Evolutionary conservation across 2,329 filamentous ascomycete species (phyloP).

Genomic region (Talaromyces amestolkiae): DNA sequence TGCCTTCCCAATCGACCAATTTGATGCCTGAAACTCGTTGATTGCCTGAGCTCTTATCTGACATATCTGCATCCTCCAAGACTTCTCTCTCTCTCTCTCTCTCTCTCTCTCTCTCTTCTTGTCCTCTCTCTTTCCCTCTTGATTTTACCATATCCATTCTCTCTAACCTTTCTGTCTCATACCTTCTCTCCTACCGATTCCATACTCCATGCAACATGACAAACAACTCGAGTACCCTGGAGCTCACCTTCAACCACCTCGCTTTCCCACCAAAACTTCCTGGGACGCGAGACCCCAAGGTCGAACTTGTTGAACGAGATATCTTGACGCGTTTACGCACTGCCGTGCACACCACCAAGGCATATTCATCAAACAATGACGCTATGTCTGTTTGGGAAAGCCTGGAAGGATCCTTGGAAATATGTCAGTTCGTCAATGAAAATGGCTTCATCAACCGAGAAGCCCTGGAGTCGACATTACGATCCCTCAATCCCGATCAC

Average conservation of each 20-base stretch:
- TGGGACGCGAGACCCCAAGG: constrained; percentile 29
- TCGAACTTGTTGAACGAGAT: constrained; percentile 26
- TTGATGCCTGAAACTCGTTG: neutral
- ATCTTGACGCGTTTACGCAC: constrained; percentile 31
- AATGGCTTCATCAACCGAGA: no score
- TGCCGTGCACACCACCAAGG: constrained; percentile 25
- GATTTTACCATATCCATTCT: no score
- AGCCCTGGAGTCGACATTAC: no score
- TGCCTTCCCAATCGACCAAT: neutral
- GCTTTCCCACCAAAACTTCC: constrained; percentile 41
- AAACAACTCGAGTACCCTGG: neutral
- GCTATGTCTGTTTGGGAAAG: constrained; percentile 3
- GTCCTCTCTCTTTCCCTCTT: neutral
- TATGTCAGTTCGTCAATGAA: no score
- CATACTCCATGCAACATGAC: neutral
- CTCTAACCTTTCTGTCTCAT: neutral
- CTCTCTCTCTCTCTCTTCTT: neutral
- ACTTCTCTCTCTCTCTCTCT: neutral
- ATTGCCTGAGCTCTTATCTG: neutral
- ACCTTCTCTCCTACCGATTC: neutral
- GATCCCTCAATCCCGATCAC: no score
- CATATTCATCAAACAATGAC: constrained; percentile 18
- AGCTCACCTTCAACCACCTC: constrained; percentile 33
- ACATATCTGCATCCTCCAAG: neutral
- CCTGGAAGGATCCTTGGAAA: no score